Evolutionary conservation across 352 stramenopile species (phyloP).

Genomic region (Thraustotheca clavata): DNA sequence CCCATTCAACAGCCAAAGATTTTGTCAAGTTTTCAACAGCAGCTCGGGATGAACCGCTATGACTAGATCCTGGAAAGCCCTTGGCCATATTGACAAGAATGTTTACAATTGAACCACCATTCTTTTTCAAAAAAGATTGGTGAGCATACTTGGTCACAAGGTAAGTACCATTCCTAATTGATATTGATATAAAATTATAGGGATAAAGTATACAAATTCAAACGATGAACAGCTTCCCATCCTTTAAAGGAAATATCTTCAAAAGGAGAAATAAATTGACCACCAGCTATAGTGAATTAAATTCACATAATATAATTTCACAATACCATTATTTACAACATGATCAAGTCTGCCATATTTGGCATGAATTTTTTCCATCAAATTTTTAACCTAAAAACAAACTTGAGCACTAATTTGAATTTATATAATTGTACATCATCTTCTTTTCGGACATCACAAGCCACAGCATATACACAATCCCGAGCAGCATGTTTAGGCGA

Average conservation of each 20-base stretch:
- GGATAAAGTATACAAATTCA: slow-evolving; percentile 61
- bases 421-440: slow-evolving; percentile 32
- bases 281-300: slow-evolving; percentile 46
- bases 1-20: slow-evolving; percentile 92
- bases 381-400: slow-evolving; percentile 43
- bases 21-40: slow-evolving; percentile 92
- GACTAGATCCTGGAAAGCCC: slow-evolving; percentile 88
- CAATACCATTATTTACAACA: slow-evolving; percentile 87
- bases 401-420: slow-evolving; percentile 28
- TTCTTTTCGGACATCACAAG: slow-evolving; percentile 70
- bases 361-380: slow-evolving; percentile 62
- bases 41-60: slow-evolving; percentile 84
- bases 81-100: slow-evolving; percentile 93
- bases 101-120: slow-evolving; percentile 91
- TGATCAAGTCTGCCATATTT: slow-evolving; percentile 84
- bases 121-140: slow-evolving; percentile 90
- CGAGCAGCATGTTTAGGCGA: slow-evolving; percentile 25
- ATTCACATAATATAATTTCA: not conserved
- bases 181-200: not conserved
- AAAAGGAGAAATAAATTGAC: slow-evolving; percentile 86
- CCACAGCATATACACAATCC: slow-evolving; percentile 40
- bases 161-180: slow-evolving; percentile 82
- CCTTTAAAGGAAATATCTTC: slow-evolving; percentile 86
- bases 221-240: slow-evolving; percentile 88
- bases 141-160: slow-evolving; percentile 88